Evolutionary conservation across 352 stramenopile species (phyloP), one percentile per base, ranked within the genome.

Genomic region (Globisporangium emineosum): DNA sequence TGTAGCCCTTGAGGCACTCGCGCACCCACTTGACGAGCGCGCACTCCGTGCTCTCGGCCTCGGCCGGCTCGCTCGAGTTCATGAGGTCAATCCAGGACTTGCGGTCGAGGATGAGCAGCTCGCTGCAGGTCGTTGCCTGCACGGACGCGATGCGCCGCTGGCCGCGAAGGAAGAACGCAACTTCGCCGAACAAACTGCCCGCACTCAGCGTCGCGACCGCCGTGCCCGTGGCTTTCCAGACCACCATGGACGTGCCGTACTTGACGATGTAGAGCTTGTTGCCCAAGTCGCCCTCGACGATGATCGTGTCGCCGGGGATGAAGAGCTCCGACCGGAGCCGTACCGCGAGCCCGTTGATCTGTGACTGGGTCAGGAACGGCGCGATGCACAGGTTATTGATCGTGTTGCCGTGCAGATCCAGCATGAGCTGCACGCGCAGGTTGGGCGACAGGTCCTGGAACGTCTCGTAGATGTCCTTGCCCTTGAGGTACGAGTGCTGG

Each of bases 201-300:
- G 81, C 57, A 0, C 68, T 73, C 5, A 93, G 67, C 9, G 81
- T 82, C 8, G 81, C 82, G 0, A 93, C 81, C 0, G 79, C 80
- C 8, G 78, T 89, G 23, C 79, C 78, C 0, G 79, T 89, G 2
- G 73, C 78, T 54, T 87, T 85, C 81, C 81, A 91, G 37, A 89
- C 68, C 7, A 91, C 81, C 67, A 87, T 79, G 2, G 77, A 81
- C 0, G 66, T 81, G 10, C 84, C 84, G 23, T 72, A 76, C 52
- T 91, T 90, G 15, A 93, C 69, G 12, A 93, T 85, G 53, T 80
- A 93, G 0, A 93, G 63, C n/a, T 88, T 86, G 67, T 85, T 73
- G 0, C 80, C 84, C 1, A 81, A 64, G 42, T 90, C 81, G 0
- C 84, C 84, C 55, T 91, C 82, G 0, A 89, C 72, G 40, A 91